A percentile compares a stretch with the other conserved stretches of the same genome.
Evolutionary conservation across 305 asterid genomes (phyloP).

Genomic region (Lippia alba): DNA sequence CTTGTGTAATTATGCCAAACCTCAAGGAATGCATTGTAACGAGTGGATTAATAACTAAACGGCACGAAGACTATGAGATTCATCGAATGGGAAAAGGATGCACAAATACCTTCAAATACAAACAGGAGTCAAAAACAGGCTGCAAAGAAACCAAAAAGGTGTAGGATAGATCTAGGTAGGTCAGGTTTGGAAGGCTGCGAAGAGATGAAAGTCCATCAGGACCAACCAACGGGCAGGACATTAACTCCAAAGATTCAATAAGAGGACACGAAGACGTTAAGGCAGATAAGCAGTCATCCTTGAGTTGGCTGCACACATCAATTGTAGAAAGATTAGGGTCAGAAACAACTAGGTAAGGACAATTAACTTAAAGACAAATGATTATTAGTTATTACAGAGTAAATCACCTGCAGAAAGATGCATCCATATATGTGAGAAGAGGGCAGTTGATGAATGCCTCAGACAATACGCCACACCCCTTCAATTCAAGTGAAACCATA

Average conservation of each 20-base stretch:
- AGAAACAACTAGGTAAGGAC: conserved; percentile 1
- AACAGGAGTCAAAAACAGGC: conserved; percentile 81
- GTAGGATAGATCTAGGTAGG: conserved; percentile 88
- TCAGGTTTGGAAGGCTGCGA: conserved; percentile 68
- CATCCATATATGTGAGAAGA: conserved; percentile 84
- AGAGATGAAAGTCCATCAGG: conserved; percentile 77
- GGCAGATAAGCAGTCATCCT: conserved; percentile 92
- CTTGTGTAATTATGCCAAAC: too few relatives aligned
- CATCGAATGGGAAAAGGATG: conserved; percentile 16
- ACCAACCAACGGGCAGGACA: conserved; percentile 93
- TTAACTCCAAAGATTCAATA: conserved; percentile 63
- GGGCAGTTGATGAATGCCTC: conserved; percentile 89
- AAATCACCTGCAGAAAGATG: conserved; percentile 95
- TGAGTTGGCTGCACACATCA: conserved; percentile 71
- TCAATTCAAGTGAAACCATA: conserved; percentile 92
- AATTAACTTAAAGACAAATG: not conserved
- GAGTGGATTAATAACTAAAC: not conserved
- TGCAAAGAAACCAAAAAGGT: conserved; percentile 86
- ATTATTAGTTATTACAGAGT: conserved; percentile 2
- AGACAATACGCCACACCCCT: conserved; percentile 95
- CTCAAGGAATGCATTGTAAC: too few relatives aligned
- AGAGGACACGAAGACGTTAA: conserved; percentile 78
- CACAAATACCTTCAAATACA: conserved; percentile 68
- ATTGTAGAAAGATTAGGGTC: conserved; percentile 28
- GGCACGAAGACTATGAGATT: conserved; percentile 6